A percentile compares a stretch with the other conserved stretches of the same genome.
phyloP scores from a whole-genome alignment of 257 asterid species.

The Nemophila menziesii region DNA sequence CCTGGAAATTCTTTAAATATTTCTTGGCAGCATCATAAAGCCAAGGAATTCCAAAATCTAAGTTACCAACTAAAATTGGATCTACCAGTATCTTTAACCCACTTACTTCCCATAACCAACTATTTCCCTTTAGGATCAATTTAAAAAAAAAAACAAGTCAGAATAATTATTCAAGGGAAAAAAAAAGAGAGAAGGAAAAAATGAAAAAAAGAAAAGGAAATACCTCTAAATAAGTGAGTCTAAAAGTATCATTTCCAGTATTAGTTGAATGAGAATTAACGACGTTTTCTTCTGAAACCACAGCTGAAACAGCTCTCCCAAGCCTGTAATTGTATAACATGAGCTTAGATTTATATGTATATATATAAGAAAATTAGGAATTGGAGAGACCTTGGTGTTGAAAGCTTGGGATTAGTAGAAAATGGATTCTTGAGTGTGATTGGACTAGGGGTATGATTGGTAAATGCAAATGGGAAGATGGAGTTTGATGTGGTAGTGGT shows the following conservation, averaged over 20 bases:
- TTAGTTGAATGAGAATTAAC: slow-evolving; percentile 35
- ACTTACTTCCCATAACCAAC: slow-evolving; percentile 97
- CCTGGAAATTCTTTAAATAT: slow-evolving; percentile 58
- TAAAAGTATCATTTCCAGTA: slow-evolving; percentile 34
- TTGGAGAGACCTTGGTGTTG: slow-evolving; percentile 30
- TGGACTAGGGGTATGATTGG: slow-evolving; percentile 27
- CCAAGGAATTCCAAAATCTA: slow-evolving; percentile 94
- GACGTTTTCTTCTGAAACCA: slow-evolving; percentile 43
- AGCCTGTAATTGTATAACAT: slow-evolving; percentile 41
- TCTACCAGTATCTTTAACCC: slow-evolving; percentile 72
- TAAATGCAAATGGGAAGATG: slow-evolving; percentile 15
- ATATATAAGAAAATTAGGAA: not conserved
- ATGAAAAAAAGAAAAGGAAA: slow-evolving; percentile 17
- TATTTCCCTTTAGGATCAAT: slow-evolving; percentile 46
- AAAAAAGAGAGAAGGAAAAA: too few relatives aligned
- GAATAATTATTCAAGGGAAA: slow-evolving; percentile 1
- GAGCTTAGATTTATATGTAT: not conserved
- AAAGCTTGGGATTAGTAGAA: slow-evolving; percentile 23
- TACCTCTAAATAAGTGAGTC: slow-evolving; percentile 94
- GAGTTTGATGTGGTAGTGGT: slow-evolving; percentile 11
- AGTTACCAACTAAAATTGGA: slow-evolving; percentile 92
- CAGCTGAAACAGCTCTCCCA: slow-evolving; percentile 30
- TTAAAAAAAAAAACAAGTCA: not conserved
- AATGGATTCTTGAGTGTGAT: slow-evolving; percentile 13
- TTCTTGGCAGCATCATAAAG: slow-evolving; percentile 92